phyloP scores from a whole-genome alignment of 1,284 basidiomycete genomes.

The Ceratobasidium papillatum region DNA sequence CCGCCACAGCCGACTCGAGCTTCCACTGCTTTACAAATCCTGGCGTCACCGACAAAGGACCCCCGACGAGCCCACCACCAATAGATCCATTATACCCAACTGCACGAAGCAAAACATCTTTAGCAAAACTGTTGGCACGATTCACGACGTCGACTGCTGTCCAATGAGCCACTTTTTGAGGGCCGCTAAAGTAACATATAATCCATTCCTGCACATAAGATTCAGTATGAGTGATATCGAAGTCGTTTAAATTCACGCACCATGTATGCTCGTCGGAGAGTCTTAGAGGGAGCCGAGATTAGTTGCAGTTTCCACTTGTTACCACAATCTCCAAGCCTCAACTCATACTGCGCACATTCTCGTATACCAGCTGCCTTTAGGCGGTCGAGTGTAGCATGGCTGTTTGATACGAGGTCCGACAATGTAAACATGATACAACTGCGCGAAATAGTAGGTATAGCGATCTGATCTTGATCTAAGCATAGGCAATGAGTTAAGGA shows the following conservation, averaged over 20 bases:
- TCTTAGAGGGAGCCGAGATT: not conserved
- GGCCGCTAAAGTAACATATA: not conserved
- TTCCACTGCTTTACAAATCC: not conserved
- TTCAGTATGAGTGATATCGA: not conserved
- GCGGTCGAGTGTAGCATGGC: not conserved
- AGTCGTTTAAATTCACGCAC: not conserved
- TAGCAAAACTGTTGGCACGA: not conserved
- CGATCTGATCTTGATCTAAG: not conserved
- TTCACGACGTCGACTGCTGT: not conserved
- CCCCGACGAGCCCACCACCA: not conserved
- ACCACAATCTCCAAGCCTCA: not conserved
- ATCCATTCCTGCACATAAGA: not conserved
- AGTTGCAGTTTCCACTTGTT: not conserved
- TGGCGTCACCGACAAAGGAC: not conserved
- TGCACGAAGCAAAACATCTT: not conserved
- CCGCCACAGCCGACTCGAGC: not conserved
- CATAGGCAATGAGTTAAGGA: not conserved
- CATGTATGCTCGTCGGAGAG: conserved; percentile 1
- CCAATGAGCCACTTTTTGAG: not conserved
- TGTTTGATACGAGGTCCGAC: not conserved
- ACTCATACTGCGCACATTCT: too few species aligned
- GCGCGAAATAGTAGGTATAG: not conserved
- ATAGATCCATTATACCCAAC: not conserved
- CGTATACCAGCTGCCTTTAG: not conserved
- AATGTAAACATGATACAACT: not conserved